Conservation (phyloP, 2,329 filamentous ascomycete genomes). For the Paramyrothecium sp. region DNA sequence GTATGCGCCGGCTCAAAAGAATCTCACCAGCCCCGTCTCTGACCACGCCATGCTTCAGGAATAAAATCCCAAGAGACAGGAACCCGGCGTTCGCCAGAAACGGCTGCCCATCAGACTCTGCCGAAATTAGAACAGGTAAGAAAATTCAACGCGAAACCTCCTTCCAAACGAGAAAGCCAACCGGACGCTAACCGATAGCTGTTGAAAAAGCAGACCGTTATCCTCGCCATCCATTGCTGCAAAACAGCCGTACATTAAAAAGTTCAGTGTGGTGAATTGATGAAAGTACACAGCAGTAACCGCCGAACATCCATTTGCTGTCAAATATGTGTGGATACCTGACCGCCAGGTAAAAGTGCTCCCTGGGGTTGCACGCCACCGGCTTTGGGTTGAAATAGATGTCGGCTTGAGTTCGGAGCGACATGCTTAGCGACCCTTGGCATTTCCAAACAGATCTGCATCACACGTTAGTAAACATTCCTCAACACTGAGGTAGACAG, state of each 20-base stretch:
- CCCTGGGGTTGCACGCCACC: too few species aligned
- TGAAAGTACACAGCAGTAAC: not conserved
- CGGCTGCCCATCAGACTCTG: too few species aligned
- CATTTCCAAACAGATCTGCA: slow-evolving; percentile 36
- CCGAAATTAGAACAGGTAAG: too few species aligned
- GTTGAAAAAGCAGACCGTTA: not conserved
- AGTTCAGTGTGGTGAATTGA: not conserved
- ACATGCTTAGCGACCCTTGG: slow-evolving; percentile 32
- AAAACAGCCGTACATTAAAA: not conserved
- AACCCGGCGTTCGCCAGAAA: too few species aligned
- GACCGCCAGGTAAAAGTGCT: not conserved
- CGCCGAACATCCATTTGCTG: too few species aligned
- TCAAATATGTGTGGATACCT: not conserved
- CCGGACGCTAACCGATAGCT: too few species aligned
- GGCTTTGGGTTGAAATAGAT: too few species aligned
- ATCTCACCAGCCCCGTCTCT: too few species aligned
- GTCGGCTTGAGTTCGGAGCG: not conserved
- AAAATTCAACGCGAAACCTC: too few species aligned
- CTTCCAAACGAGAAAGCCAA: not conserved
- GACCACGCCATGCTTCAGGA: too few species aligned
- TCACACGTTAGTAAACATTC: slow-evolving; percentile 25
- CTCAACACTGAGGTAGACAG: slow-evolving; percentile 12
- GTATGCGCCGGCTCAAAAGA: too few species aligned
- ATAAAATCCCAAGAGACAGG: too few species aligned
- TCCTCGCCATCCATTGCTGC: not conserved